Conservation (phyloP, 164 flowering plant species). For the Vitis amurensis region DNA sequence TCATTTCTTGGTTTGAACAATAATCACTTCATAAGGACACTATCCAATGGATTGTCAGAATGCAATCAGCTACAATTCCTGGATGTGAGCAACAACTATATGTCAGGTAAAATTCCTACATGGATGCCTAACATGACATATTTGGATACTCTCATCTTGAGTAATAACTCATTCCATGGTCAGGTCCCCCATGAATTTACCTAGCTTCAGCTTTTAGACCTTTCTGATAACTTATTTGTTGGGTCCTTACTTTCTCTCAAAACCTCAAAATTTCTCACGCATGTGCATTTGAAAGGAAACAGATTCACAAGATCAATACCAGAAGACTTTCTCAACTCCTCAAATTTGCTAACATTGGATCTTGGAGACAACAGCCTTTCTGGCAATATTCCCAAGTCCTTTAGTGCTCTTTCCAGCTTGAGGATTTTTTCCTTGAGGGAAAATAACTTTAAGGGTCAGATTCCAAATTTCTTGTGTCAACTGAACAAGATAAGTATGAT, state of each 20-base stretch:
- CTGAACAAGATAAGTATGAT: background rate
- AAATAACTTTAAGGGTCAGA: background rate
- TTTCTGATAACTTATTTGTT: background rate
- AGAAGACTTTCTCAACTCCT: background rate
- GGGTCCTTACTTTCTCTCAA: background rate
- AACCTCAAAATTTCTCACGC: background rate
- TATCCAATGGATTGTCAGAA: no score
- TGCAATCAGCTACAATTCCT: no score
- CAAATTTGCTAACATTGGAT: background rate
- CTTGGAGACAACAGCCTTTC: background rate
- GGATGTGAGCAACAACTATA: no score
- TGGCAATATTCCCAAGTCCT: background rate
- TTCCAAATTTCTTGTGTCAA: slow-evolving; percentile 1
- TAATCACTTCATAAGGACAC: background rate
- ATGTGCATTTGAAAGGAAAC: slow-evolving; percentile 4
- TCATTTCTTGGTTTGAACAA: background rate
- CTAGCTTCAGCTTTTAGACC: background rate
- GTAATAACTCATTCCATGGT: background rate
- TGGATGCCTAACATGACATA: background rate
- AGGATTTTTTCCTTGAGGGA: slow-evolving; percentile 3
- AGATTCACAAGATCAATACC: background rate
- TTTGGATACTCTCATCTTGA: background rate
- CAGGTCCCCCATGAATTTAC: background rate
- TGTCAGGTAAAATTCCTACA: no score
- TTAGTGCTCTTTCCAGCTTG: background rate